A percentile compares a stretch with the other conserved stretches of the same genome.
Conservation (phyloP, 495 filamentous ascomycete genomes). For the Rhypophila decipiens region DNA sequence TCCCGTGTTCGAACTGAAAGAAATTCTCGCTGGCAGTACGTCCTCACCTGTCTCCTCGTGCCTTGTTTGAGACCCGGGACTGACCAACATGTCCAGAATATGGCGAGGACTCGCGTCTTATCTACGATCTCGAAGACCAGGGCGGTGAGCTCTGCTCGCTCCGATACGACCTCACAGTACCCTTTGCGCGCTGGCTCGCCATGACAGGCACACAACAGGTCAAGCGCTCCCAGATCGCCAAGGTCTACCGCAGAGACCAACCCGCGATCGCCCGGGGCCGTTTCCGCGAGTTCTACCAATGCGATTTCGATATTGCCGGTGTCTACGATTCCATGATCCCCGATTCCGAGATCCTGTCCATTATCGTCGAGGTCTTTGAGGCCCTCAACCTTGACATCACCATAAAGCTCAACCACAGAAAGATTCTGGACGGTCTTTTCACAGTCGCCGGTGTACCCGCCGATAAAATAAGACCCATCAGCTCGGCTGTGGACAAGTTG, state of each 20-base stretch:
- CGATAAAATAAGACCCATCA: constrained; percentile 81
- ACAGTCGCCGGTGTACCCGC: constrained; percentile 81
- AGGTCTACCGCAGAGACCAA: constrained; percentile 58
- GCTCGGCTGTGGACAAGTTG: constrained; percentile 89
- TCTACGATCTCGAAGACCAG: constrained; percentile 80
- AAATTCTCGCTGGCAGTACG: constrained; percentile 63
- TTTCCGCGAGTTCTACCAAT: constrained; percentile 97
- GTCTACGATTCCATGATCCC: constrained; percentile 89
- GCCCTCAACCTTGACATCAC: constrained; percentile 62
- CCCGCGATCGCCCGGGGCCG: constrained; percentile 51
- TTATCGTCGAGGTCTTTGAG: constrained; percentile 82
- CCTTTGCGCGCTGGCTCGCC: constrained; percentile 87
- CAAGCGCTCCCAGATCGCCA: constrained; percentile 89
- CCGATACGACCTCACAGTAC: constrained; percentile 87
- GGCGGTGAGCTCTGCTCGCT: constrained; percentile 79
- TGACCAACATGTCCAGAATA: constrained; percentile 40
- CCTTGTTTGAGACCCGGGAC: not conserved
- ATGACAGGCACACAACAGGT: constrained; percentile 76
- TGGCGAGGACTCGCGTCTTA: constrained; percentile 70
- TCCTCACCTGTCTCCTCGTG: not conserved
- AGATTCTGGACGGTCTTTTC: constrained; percentile 91
- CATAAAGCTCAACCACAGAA: constrained; percentile 94
- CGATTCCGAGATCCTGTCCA: constrained; percentile 85
- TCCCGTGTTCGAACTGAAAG: constrained; percentile 46
- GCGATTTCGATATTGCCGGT: constrained; percentile 95